phyloP scores from a whole-genome alignment of 352 stramenopile genomes.

The Globisporangium spiculum region DNA sequence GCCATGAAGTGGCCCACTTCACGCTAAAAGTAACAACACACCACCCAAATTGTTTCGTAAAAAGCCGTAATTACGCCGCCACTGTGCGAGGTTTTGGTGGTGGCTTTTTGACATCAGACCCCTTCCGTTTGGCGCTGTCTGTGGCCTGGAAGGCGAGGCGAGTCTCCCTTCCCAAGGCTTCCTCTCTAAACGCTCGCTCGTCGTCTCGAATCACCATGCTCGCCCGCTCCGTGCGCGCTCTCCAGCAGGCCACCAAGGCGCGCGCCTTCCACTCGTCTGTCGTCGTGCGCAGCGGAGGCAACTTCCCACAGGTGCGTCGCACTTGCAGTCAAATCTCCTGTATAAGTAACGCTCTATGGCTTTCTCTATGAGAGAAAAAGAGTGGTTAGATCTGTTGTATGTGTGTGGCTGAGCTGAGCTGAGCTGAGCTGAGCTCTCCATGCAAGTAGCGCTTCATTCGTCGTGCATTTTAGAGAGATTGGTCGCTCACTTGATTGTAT shows the following conservation, averaged over 20 bases:
- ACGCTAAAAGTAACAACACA: constrained; percentile 14
- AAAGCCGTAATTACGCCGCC: constrained; percentile 14
- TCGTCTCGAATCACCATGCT: constrained; percentile 37
- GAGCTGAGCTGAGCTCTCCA: background rate
- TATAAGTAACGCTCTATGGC: background rate
- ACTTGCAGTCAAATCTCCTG: background rate
- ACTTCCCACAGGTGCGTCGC: constrained; percentile 24
- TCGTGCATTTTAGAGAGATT: background rate
- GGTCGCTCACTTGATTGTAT: background rate
- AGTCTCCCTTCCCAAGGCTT: constrained; percentile 9
- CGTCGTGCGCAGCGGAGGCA: constrained; percentile 30
- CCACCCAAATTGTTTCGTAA: constrained; percentile 8
- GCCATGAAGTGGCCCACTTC: background rate
- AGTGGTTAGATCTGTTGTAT: background rate
- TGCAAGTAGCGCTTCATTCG: background rate
- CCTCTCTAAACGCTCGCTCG: background rate
- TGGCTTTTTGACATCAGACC: constrained; percentile 8
- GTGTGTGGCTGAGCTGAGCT: background rate
- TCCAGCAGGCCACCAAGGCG: constrained; percentile 27
- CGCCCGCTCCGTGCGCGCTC: constrained; percentile 50
- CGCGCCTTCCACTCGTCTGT: constrained; percentile 49
- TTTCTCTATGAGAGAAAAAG: background rate
- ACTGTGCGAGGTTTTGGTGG: constrained; percentile 10
- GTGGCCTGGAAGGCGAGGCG: constrained; percentile 12
- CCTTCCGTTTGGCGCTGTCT: background rate